Conservation (phyloP, 2,329 filamentous ascomycete species). For the Pseudogymnoascus sp. region DNA sequence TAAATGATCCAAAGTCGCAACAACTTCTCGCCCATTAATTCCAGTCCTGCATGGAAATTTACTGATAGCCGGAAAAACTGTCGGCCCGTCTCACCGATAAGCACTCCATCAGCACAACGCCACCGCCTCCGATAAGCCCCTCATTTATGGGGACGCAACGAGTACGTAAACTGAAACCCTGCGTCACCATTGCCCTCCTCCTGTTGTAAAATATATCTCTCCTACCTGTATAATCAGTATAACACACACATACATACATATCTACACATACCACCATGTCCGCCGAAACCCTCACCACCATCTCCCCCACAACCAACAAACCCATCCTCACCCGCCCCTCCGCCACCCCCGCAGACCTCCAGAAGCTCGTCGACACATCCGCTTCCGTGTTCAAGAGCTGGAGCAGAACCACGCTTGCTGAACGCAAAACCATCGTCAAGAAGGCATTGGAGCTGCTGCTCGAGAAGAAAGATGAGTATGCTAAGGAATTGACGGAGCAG, state of each 20-base stretch:
- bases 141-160: constrained; percentile 4
- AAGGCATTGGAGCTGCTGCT: constrained; percentile 67
- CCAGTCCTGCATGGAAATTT: not conserved
- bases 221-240: not conserved
- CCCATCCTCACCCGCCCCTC: constrained; percentile 73
- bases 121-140: constrained; percentile 5
- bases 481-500: constrained; percentile 79
- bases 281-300: constrained; percentile 62
- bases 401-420: constrained; percentile 64
- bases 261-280: constrained; percentile 41
- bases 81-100: not conserved
- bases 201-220: not conserved
- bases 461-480: constrained; percentile 70
- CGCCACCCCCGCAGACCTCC: constrained; percentile 61
- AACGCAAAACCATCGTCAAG: constrained; percentile 73
- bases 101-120: not conserved
- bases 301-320: constrained; percentile 85
- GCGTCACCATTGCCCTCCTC: not conserved
- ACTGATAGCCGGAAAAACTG: constrained; percentile 5
- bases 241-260: constrained; percentile 2
- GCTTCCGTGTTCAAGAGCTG: constrained; percentile 70
- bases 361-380: constrained; percentile 63
- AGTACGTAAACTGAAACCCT: not conserved
- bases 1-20: not conserved
- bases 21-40: not conserved